Base-by-base conservation (phyloP, 1,284 basidiomycete species). In the Volvariella surrecta region DNA sequence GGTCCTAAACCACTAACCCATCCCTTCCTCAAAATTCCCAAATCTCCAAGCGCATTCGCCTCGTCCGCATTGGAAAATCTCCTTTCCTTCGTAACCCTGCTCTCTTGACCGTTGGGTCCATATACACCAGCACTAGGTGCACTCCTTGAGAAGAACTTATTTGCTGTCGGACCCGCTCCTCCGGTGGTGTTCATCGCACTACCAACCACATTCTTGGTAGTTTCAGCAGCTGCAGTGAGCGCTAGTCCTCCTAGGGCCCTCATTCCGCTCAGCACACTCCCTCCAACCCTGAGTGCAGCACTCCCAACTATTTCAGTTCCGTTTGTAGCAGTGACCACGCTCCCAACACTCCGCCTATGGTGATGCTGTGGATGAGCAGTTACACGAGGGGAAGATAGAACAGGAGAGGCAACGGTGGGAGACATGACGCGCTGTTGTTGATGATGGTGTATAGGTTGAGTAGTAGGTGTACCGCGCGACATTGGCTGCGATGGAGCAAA, bases 211-310 rank as follows among this genome's bases (percentile, higher is more conserved):
- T 61, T 57, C 3, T 55, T 48, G 37, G 50, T 61, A 54, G 55
- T 58, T 35, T 62, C 76, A 30, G 76, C 77, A 32, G 63, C 76
- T 28, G 76, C 77, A 32, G 70, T 68, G 37, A 71, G 69, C 0
- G 81, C 82, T 52, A 78, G 63, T n/a, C 79, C 79, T 0, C 82
- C 76, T 3, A 84, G 55, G 3, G 71, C 70, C 55, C 71, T 74
- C 72, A 85, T 73, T 24, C 82, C 77, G 50, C 70, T 77, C 42
- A 83, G 57, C 8, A 83, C 69, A 17, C 66, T 74, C 21, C 76
- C 78, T 32, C 80, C 79, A 2, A 79, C 68, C 51, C 71, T 78
- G 42, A 74, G 52, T 3, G 79, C 79, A 2, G 74, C 69, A 48
- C 58, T 68, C 7, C 34, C 15, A 17, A 76, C 71, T 1, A 82